Evolutionary conservation across 1,284 basidiomycete genomes (phyloP).

Genomic region (Trichosporon faecale): DNA sequence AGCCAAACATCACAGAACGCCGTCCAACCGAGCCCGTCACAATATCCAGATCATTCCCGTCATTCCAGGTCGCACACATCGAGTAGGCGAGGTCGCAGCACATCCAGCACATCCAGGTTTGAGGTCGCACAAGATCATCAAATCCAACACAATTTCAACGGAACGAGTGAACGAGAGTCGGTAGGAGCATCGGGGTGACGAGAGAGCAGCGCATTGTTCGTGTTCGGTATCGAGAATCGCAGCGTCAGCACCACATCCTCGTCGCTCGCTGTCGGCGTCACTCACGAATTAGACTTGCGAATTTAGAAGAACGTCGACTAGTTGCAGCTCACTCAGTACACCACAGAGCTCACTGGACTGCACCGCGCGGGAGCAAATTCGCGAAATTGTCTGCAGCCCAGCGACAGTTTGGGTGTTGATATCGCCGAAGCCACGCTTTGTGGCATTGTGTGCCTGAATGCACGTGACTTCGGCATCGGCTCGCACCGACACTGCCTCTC

Average conservation of each 20-base stretch:
- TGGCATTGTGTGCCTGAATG: not conserved
- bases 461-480: not conserved
- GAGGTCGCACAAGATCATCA: conserved; percentile 4
- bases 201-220: not conserved
- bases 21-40: not conserved
- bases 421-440: not conserved
- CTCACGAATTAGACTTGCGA: conserved; percentile 14
- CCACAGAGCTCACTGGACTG: not conserved
- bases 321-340: not conserved
- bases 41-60: not conserved
- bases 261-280: not conserved
- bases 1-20: not conserved
- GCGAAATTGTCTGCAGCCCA: not conserved
- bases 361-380: not conserved
- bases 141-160: not conserved
- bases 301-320: conserved; percentile 11
- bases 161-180: not conserved
- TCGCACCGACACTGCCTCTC: not conserved
- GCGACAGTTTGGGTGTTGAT: not conserved
- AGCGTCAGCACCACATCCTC: conserved; percentile 15
- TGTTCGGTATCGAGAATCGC: not conserved
- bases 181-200: not conserved
- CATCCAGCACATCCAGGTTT: not conserved
- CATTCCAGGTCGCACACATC: not conserved
- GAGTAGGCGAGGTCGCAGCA: not conserved